Evolutionary conservation across 1,284 basidiomycete genomes (phyloP).

Genomic region (Marasmius fiardii): DNA sequence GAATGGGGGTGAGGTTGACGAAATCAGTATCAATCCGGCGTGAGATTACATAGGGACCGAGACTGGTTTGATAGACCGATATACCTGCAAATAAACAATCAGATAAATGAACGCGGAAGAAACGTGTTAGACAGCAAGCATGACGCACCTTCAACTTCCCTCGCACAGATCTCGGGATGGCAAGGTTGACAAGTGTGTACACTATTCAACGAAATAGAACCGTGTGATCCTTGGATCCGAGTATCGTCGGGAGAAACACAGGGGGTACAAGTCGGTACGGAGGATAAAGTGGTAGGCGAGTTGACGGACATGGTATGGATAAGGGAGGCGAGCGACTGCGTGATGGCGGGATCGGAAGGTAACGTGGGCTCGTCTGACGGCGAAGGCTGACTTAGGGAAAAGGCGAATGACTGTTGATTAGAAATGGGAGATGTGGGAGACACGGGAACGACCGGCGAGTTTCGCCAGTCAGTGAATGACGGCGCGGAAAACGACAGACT

Average conservation of each 20-base stretch:
- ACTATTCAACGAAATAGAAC: not conserved
- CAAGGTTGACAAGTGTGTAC: slow-evolving; percentile 61
- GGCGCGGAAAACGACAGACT: slow-evolving; percentile 9
- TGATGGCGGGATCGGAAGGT: slow-evolving; percentile 12
- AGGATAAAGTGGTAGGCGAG: slow-evolving; percentile 22
- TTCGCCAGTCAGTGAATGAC: slow-evolving; percentile 10
- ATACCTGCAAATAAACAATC: slow-evolving; percentile 41
- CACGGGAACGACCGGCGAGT: slow-evolving; percentile 17
- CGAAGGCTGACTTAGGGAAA: too few relatives aligned
- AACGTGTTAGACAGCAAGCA: slow-evolving; percentile 7
- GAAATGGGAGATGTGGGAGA: slow-evolving; percentile 6
- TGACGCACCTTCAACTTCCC: slow-evolving; percentile 60
- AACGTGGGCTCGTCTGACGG: not conserved
- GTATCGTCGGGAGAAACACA: slow-evolving; percentile 37
- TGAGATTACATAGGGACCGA: slow-evolving; percentile 50
- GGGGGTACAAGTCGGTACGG: slow-evolving; percentile 21
- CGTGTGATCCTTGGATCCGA: slow-evolving; percentile 11
- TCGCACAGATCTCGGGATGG: slow-evolving; percentile 56
- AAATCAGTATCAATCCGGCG: slow-evolving; percentile 73
- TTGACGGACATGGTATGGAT: slow-evolving; percentile 36
- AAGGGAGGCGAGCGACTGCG: slow-evolving; percentile 28
- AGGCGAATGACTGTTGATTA: not conserved
- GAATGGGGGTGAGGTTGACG: slow-evolving; percentile 63
- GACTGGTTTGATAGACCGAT: slow-evolving; percentile 63
- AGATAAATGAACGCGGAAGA: slow-evolving; percentile 12